Conservation (phyloP, 495 filamentous ascomycete genomes). For the Podospora conica region DNA sequence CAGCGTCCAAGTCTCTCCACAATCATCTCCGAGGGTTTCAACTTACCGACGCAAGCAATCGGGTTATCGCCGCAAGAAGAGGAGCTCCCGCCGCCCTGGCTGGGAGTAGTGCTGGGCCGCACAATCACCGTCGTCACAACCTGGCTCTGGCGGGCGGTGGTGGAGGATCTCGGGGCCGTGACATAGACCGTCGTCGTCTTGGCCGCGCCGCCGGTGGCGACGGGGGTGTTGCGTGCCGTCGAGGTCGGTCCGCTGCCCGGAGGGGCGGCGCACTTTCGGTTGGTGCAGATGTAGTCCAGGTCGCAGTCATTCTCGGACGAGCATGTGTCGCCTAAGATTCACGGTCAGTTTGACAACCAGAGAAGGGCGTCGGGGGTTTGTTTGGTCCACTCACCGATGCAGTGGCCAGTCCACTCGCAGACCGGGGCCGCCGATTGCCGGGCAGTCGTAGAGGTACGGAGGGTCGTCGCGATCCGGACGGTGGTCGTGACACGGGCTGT, state of each 20-base stretch:
- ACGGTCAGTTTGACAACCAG: background rate
- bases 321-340: conserved; percentile 18
- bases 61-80: conserved; percentile 18
- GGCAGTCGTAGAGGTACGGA: background rate
- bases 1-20: background rate
- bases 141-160: background rate
- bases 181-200: conserved; percentile 6
- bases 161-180: background rate
- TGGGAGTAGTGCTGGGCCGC: conserved; percentile 13
- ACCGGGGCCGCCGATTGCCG: background rate
- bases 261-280: conserved; percentile 11
- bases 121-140: conserved; percentile 11
- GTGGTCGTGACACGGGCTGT: background rate
- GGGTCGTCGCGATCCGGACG: background rate
- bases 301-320: conserved; percentile 20
- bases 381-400: conserved; percentile 15
- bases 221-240: background rate
- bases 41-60: conserved; percentile 24
- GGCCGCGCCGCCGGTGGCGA: background rate
- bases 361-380: background rate
- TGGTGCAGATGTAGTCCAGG: conserved; percentile 15
- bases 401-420: conserved; percentile 24
- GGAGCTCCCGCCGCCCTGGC: background rate
- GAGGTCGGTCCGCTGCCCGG: background rate
- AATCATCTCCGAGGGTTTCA: background rate